phyloP scores from a whole-genome alignment of 192 early-diverging fungal species.

The Backusella mclennaniae region DNA sequence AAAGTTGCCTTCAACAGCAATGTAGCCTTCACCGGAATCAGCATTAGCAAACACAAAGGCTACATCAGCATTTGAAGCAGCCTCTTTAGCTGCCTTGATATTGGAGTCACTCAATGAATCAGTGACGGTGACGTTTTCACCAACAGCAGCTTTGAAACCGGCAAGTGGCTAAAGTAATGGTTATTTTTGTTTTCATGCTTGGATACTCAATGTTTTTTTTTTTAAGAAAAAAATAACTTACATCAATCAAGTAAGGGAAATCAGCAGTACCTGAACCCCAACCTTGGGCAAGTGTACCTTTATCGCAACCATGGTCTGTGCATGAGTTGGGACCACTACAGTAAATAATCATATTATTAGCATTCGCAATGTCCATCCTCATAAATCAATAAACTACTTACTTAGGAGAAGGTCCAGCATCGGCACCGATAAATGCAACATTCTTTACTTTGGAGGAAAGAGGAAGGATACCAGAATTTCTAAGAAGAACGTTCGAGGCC shows the following conservation, averaged over 20 bases:
- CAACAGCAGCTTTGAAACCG: slow-evolving; percentile 18
- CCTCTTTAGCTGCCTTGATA: not conserved
- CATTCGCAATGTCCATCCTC: not conserved
- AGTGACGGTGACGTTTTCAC: slow-evolving; percentile 8
- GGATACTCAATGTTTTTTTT: not conserved
- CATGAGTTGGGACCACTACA: slow-evolving; percentile 19
- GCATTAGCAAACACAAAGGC: slow-evolving; percentile 43
- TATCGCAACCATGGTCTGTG: slow-evolving; percentile 18
- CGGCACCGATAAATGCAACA: slow-evolving; percentile 26
- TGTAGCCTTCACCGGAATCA: slow-evolving; percentile 28
- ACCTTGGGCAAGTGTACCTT: slow-evolving; percentile 21
- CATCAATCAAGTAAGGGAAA: slow-evolving; percentile 28
- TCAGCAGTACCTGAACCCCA: slow-evolving; percentile 30
- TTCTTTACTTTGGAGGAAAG: not conserved
- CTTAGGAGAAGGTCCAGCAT: slow-evolving; percentile 17
- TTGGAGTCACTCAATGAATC: slow-evolving; percentile 8
- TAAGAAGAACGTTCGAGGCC: slow-evolving; percentile 14
- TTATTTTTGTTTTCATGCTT: not conserved
- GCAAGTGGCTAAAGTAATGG: slow-evolving; percentile 11
- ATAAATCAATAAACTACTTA: not conserved
- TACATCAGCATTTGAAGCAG: slow-evolving; percentile 38
- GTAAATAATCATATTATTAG: not conserved
- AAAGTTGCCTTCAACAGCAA: slow-evolving; percentile 44
- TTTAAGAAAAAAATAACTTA: not conserved
- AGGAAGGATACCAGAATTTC: slow-evolving; percentile 15